Evolutionary conservation across 176 grass and related monocot species (phyloP), one percentile per base, ranked within the genome.

Genomic region (Oropetium thomaeum): DNA sequence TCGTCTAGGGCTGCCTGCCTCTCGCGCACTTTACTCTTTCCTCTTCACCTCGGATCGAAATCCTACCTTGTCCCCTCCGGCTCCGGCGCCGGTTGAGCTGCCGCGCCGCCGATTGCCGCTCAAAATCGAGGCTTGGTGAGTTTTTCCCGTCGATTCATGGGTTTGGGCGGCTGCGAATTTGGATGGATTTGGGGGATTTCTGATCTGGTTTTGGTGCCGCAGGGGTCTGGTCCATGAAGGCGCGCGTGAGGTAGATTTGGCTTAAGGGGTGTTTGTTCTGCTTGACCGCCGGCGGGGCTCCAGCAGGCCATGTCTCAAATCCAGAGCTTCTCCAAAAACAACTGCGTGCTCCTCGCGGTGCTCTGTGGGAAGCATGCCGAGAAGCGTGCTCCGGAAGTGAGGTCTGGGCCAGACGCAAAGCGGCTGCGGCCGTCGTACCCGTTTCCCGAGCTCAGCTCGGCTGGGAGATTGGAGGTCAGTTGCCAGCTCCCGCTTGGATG

Each of bases 271-370:
- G 31, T 38, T 38, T 30, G 13, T 49, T 60, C 47, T 60, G 69
- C 63, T 59, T 67, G 71, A 48, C 25, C 29, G 60, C 37, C 29
- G 58, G 37, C 58, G 43, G 74, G 31, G 59, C 42, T 64, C 74
- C 42, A 17, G 74, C 22, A 55, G 26, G 63, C 44, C 51, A 99
- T 99, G 96, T 92, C 82, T 67, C 96, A 92, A 82, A 77, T 90
- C 86, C 96, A 92, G 76, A 87, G 84, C 71, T 89, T 87, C 69
- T 85, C 79, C 37, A 73, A 80, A 44, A 74, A 81, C 49, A 90
- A 87, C 87, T 98, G 91, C 69, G 88, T 69, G 62, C 91, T 99
- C 16, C 89, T 99, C n/a, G 89, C 89, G 1, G 96, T 99, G 61
- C 82, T 99, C 7, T 99, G 87, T 20, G 96, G 91, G 7, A 88